Conservation (phyloP, 495 filamentous ascomycete species). For the Aspergillus funiculosus region DNA sequence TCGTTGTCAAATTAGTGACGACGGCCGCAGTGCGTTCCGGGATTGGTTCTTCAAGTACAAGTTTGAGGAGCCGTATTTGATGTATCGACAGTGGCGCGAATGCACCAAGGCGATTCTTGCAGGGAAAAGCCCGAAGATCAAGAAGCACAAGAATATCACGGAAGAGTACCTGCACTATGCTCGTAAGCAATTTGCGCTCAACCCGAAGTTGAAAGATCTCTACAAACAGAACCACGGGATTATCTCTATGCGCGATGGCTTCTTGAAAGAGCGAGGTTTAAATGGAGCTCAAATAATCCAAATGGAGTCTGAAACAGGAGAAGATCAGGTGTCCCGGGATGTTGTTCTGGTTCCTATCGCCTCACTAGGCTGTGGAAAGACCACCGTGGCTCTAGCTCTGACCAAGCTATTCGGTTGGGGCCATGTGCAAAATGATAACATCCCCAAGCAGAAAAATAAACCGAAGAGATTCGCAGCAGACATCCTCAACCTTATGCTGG, state of each 20-base stretch:
- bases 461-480: conserved; percentile 66
- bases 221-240: conserved; percentile 95
- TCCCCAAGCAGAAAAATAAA: conserved; percentile 65
- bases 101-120: conserved; percentile 85
- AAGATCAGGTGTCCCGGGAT: conserved; percentile 49
- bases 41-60: conserved; percentile 99
- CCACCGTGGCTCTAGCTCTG: conserved; percentile 80
- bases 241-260: conserved; percentile 81
- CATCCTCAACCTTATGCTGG: conserved; percentile 53
- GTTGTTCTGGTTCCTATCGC: conserved; percentile 81
- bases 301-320: conserved; percentile 46
- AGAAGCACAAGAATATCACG: conserved; percentile 85
- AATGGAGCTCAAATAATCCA: conserved; percentile 82
- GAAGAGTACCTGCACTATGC: conserved; percentile 85
- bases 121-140: conserved; percentile 66
- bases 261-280: conserved; percentile 70
- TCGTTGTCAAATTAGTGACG: conserved; percentile 66
- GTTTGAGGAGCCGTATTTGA: conserved; percentile 96
- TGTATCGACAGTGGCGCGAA: conserved; percentile 98
- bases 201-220: conserved; percentile 55
- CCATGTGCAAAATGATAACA: conserved; percentile 95
- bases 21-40: conserved; percentile 45
- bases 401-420: conserved; percentile 85
- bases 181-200: conserved; percentile 58
- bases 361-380: conserved; percentile 94